Conservation (phyloP, 2,329 filamentous ascomycete species). For the Fusarium penzigii region DNA sequence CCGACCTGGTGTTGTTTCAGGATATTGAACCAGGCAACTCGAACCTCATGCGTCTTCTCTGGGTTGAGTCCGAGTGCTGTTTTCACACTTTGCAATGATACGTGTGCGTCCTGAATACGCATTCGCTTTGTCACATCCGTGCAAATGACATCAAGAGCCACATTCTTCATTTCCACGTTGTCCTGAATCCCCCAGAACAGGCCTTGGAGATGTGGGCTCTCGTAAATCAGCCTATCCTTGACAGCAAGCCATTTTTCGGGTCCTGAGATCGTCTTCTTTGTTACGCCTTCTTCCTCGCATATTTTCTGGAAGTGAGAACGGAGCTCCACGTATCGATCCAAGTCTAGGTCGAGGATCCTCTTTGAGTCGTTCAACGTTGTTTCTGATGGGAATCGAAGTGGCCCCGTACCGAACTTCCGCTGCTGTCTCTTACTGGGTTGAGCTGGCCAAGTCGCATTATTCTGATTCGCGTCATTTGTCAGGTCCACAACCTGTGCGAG, state of each 20-base stretch:
- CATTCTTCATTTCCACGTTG: conserved; percentile 60
- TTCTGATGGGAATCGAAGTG: conserved; percentile 78
- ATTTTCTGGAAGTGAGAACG: conserved; percentile 70
- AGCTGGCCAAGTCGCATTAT: not conserved
- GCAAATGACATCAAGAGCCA: conserved; percentile 78
- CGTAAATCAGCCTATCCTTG: conserved; percentile 67
- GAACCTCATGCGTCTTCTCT: conserved; percentile 55
- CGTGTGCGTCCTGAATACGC: conserved; percentile 62
- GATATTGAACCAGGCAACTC: conserved; percentile 65
- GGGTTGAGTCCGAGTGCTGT: conserved; percentile 53
- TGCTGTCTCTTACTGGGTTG: conserved; percentile 50
- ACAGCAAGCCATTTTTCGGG: conserved; percentile 72
- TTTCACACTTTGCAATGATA: conserved; percentile 75
- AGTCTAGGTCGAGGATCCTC: conserved; percentile 65
- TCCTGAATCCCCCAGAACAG: conserved; percentile 61
- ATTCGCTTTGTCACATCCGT: conserved; percentile 81
- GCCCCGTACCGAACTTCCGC: conserved; percentile 67
- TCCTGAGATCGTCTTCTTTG: conserved; percentile 76
- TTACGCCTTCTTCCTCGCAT: conserved; percentile 65
- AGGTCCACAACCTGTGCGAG: not conserved
- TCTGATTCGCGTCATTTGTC: not conserved
- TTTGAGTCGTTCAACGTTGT: conserved; percentile 81
- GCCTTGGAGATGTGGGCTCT: conserved; percentile 62
- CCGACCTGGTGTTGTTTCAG: conserved; percentile 67
- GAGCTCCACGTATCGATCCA: conserved; percentile 61